Base-by-base conservation (phyloP, 257 asterid species). In the Primulina huaijiensis region DNA sequence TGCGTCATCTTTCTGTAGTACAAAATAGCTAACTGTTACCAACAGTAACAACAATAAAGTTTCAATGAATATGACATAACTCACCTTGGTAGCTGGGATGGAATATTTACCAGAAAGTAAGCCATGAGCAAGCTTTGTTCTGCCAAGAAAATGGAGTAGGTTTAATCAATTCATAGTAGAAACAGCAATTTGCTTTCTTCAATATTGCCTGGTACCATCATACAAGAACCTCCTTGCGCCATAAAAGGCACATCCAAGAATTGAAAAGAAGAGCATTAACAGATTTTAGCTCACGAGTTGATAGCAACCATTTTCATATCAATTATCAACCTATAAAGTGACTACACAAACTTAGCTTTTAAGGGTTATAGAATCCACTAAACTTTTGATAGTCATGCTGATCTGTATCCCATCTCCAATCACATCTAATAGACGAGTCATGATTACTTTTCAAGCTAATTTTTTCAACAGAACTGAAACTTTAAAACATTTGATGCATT, bases 51-150 rank as follows among this genome's bases (percentile, higher is more conserved):
- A 35, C 21, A 29, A 30, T 25, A 38, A 53, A 25, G 50, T 71
- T 61, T 29, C 9, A 76, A 74, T 38, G 30, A 75, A 50, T 50
- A 65, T 55, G 70, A 70, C 40, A 34, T 40, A 5, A 62, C 73
- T 61, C 83, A 93, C 99, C 97, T 86, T 81, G 52, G 79, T 62
- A 37, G 82, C 82, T 43, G 96, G 97, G 80, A 76, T 34, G 21
- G 97, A 91, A 82, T 88, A 90, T 86, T 83, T 88, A 64, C 99
- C 99, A 83, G 99, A 94, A 62, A 90, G 96, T 84, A 94, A 67
- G 63, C 99, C 99, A 84, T 90, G 95, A 52, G 96, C 97, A 81
- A 94, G 85, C 80, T 94, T 94, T 20, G 96, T 81, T 69, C 99
- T 94, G 91, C 72, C 65, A 68, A 73, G 63, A 65, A 74, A 68